Conservation (phyloP, 108 stramenopile species). For the Discostella stelligeroides region DNA sequence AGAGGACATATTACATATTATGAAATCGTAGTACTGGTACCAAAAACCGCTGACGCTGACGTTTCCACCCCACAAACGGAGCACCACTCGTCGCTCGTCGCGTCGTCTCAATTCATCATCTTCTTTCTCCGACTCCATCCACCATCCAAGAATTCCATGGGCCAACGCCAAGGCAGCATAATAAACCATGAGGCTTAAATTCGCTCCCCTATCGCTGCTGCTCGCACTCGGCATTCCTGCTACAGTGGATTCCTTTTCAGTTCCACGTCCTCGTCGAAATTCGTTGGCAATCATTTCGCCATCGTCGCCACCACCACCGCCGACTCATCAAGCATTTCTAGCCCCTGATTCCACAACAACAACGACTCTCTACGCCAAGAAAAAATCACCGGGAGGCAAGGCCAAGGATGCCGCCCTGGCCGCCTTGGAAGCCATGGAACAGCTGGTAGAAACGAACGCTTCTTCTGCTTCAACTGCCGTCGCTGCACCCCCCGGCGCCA, state of each 20-base stretch:
- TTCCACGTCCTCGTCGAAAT: background rate
- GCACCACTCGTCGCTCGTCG: too few species aligned
- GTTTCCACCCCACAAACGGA: too few species aligned
- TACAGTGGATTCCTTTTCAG: background rate
- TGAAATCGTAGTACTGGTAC: too few species aligned
- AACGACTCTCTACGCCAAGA: conserved; percentile 67
- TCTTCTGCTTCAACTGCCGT: background rate
- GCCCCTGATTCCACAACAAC: conserved; percentile 3
- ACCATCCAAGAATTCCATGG: too few species aligned
- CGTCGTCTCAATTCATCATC: too few species aligned
- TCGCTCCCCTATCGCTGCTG: conserved; percentile 22
- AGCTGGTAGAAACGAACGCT: conserved; percentile 5
- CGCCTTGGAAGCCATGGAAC: conserved; percentile 61
- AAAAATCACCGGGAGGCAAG: conserved; percentile 30
- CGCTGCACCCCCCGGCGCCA: background rate
- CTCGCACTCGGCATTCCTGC: conserved; percentile 23
- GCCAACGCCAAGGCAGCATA: too few species aligned
- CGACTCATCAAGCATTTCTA: background rate
- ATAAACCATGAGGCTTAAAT: conserved; percentile 26
- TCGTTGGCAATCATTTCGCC: too few species aligned
- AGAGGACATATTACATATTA: too few species aligned
- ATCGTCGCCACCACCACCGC: background rate
- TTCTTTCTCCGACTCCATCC: too few species aligned
- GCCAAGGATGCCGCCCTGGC: conserved; percentile 66
- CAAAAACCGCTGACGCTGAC: too few species aligned